A percentile compares a stretch with the other conserved stretches of the same genome.
These are phyloP conservation scores for Phaffia australis DNA, from an alignment of 768 basidiomycete genomes.

Conservation along the genomic window DNA sequence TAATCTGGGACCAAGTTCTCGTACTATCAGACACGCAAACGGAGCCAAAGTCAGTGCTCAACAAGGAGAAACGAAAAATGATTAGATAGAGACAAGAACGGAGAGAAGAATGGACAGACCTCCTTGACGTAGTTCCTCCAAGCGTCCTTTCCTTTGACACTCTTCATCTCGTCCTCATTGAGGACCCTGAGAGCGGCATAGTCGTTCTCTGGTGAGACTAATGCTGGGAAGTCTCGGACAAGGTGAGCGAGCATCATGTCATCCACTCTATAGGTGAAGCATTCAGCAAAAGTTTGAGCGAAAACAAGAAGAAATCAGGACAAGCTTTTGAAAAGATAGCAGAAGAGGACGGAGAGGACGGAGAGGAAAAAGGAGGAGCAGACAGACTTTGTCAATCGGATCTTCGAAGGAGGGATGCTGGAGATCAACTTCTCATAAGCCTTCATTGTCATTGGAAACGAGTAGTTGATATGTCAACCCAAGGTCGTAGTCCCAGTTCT, in stretches of 20 bases:
- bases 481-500: neutral
- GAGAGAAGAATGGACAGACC: slow-evolving; percentile 28
- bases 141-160: slow-evolving; percentile 65
- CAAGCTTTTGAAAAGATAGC: neutral
- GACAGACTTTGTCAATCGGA: slow-evolving; percentile 68
- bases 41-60: neutral
- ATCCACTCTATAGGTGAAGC: slow-evolving; percentile 51
- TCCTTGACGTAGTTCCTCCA: slow-evolving; percentile 78
- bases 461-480: slow-evolving; percentile 3
- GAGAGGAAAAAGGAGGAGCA: neutral
- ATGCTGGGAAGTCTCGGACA: slow-evolving; percentile 69
- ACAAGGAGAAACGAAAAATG: neutral
- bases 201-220: slow-evolving; percentile 37
- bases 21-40: slow-evolving; percentile 44
- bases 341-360: neutral
- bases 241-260: slow-evolving; percentile 81
- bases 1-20: slow-evolving; percentile 83
- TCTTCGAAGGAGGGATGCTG: slow-evolving; percentile 60
- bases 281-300: neutral
- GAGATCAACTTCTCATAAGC: slow-evolving; percentile 91
- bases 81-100: neutral
- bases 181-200: slow-evolving; percentile 46
- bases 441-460: slow-evolving; percentile 39
- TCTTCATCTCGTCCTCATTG: slow-evolving; percentile 91
- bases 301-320: neutral